A percentile compares a stretch with the other conserved stretches of the same genome.
Conservation (phyloP, 257 asterid genomes). For the Catharanthus roseus region DNA sequence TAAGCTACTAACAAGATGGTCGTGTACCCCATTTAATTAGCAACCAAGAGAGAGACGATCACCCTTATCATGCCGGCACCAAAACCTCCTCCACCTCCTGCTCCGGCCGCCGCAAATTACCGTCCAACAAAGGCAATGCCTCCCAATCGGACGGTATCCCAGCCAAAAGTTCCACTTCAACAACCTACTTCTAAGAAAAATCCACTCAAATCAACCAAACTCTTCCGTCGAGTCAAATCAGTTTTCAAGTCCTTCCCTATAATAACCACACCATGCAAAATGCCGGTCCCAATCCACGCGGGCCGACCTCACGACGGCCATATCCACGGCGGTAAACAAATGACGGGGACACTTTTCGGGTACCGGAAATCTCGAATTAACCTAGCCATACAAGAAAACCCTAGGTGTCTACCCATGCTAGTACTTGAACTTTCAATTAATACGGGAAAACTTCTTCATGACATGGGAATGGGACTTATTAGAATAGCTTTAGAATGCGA, state of each 20-base stretch:
- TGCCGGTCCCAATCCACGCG: conserved; percentile 48
- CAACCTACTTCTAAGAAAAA: conserved; percentile 42
- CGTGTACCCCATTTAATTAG: neutral
- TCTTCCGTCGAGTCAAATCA: conserved; percentile 59
- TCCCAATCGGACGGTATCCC: conserved; percentile 30
- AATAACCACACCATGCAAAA: conserved; percentile 74
- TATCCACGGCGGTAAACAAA: conserved; percentile 69
- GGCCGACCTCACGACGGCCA: conserved; percentile 51
- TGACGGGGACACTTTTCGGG: conserved; percentile 86
- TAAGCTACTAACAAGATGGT: neutral
- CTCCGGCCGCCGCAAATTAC: conserved; percentile 5
- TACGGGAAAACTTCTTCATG: conserved; percentile 79
- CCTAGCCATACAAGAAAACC: conserved; percentile 69
- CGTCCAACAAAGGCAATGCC: conserved; percentile 29
- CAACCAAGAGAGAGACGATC: neutral
- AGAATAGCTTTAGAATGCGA: conserved; percentile 84
- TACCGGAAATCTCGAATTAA: conserved; percentile 60
- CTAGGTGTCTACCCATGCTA: conserved; percentile 58
- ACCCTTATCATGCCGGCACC: conserved; percentile 63
- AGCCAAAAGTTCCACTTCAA: conserved; percentile 32
- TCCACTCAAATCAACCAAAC: conserved; percentile 46
- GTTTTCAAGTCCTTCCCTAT: conserved; percentile 79
- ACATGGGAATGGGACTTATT: conserved; percentile 81
- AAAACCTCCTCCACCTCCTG: conserved; percentile 24
- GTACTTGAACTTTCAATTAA: conserved; percentile 75